phyloP scores from a whole-genome alignment of 331 rosid species.

The Acacia concinna region DNA sequence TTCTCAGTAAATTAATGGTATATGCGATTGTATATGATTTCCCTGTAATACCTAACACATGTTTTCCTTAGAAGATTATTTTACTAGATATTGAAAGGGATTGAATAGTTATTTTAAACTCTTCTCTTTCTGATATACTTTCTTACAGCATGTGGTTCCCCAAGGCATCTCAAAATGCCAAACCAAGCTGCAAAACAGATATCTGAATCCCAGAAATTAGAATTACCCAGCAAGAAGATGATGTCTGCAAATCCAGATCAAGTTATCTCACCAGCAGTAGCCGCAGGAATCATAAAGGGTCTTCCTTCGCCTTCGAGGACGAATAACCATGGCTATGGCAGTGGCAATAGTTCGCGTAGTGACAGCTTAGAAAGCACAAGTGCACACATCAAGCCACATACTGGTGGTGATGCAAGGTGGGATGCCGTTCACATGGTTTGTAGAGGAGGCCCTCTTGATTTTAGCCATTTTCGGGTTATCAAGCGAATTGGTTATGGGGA shows the following conservation, averaged over 20 bases:
- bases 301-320: constrained; percentile 35
- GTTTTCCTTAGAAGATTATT: not conserved
- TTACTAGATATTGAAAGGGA: not conserved
- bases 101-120: not conserved
- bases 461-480: constrained; percentile 71
- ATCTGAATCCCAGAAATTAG: constrained; percentile 31
- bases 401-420: constrained; percentile 88
- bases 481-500: constrained; percentile 85
- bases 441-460: constrained; percentile 49
- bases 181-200: constrained; percentile 32
- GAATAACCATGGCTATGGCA: constrained; percentile 38
- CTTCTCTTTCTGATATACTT: not conserved
- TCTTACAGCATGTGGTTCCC: constrained; percentile 36
- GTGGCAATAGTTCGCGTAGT: constrained; percentile 51
- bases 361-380: constrained; percentile 70
- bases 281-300: constrained; percentile 28
- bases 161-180: constrained; percentile 22
- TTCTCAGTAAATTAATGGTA: not conserved
- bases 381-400: constrained; percentile 68
- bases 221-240: constrained; percentile 5
- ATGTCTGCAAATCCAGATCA: constrained; percentile 41
- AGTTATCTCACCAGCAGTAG: not conserved
- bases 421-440: constrained; percentile 63
- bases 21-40: not conserved
- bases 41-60: not conserved